Evolutionary conservation across 306 rosid genomes (phyloP).

Genomic region (Castanospermum australe): DNA sequence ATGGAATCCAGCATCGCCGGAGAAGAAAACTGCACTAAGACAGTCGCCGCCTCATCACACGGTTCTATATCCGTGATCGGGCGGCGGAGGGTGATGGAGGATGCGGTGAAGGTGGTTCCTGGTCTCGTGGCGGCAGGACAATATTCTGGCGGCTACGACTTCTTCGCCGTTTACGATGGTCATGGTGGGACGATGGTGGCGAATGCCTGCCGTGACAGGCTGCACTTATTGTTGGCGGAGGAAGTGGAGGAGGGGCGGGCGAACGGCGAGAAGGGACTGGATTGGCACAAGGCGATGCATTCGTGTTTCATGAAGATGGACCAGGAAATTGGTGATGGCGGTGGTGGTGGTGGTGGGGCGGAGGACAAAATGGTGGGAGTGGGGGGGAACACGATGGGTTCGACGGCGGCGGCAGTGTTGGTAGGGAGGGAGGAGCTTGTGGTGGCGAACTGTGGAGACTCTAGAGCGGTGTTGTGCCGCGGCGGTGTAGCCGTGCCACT

Average conservation of each 20-base stretch:
- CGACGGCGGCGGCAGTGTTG: constrained; percentile 57
- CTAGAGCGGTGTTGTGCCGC: constrained; percentile 56
- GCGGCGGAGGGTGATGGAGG: constrained; percentile 63
- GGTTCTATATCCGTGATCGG: constrained; percentile 68
- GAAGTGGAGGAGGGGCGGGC: constrained; percentile 21
- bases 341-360: background rate
- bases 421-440: constrained; percentile 48
- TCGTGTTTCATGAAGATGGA: constrained; percentile 67
- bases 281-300: constrained; percentile 49
- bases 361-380: background rate
- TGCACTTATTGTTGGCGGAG: constrained; percentile 55
- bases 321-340: constrained; percentile 35
- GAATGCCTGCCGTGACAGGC: constrained; percentile 55
- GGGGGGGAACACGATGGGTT: constrained; percentile 42
- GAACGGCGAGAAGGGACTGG: background rate
- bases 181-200: constrained; percentile 62
- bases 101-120: constrained; percentile 40
- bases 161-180: constrained; percentile 68
- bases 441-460: constrained; percentile 69
- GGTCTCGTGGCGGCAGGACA: constrained; percentile 9
- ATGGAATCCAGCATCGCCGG: background rate
- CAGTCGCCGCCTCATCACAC: constrained; percentile 11
- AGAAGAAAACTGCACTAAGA: background rate
- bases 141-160: constrained; percentile 22
- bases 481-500: constrained; percentile 54